Evolutionary conservation across 257 asterid species (phyloP).

Genomic region (Rehmannia glutinosa): DNA sequence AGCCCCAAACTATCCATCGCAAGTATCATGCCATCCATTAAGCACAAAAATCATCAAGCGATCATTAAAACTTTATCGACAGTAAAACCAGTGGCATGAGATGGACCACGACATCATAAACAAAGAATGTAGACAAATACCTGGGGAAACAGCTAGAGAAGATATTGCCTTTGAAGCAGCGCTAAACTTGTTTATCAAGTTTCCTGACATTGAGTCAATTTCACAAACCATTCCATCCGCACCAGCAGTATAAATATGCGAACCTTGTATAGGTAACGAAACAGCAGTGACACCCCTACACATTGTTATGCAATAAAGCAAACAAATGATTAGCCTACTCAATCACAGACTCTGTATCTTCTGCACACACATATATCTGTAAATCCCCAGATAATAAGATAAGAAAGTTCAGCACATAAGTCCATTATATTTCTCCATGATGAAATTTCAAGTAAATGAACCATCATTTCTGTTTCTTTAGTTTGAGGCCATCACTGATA

Average conservation of each 20-base stretch:
- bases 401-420: not conserved
- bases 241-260: constrained; percentile 74
- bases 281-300: constrained; percentile 81
- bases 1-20: not conserved
- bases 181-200: constrained; percentile 56
- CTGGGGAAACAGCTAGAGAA: constrained; percentile 77
- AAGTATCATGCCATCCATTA: not conserved
- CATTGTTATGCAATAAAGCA: constrained; percentile 3
- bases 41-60: not conserved
- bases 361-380: not conserved
- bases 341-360: not conserved
- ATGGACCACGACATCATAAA: not conserved
- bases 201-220: constrained; percentile 73
- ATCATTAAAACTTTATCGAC: not conserved
- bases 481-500: too few relatives aligned
- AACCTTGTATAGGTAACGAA: constrained; percentile 58
- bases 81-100: not conserved
- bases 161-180: constrained; percentile 74
- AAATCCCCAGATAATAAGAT: not conserved
- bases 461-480: not conserved
- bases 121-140: constrained; percentile 27
- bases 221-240: constrained; percentile 87
- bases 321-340: constrained; percentile 13
- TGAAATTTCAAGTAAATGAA: not conserved
- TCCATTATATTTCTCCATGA: not conserved